phyloP scores from a whole-genome alignment of 176 grass and related monocot species.

The Paspalum vaginatum region DNA sequence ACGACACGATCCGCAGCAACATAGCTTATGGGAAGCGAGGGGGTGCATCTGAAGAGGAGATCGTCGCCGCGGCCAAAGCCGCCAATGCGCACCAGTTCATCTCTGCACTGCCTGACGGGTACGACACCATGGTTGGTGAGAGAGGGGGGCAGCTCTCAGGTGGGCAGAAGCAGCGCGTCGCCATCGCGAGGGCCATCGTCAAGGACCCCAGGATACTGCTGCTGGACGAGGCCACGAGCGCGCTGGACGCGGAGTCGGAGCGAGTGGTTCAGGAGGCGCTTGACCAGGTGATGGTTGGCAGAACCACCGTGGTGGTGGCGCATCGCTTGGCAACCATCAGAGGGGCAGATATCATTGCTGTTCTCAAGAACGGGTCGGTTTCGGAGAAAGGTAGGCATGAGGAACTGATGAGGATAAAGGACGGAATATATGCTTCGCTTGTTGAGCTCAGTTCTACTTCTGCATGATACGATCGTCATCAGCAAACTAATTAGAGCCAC shows the following conservation, averaged over 20 bases:
- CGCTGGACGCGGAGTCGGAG: conserved; percentile 66
- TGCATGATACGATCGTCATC: not conserved
- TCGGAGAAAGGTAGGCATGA: conserved; percentile 64
- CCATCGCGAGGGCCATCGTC: conserved; percentile 67
- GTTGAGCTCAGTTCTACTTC: conserved; percentile 50
- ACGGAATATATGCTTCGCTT: conserved; percentile 64
- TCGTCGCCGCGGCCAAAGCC: conserved; percentile 50
- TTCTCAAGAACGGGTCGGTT: conserved; percentile 55
- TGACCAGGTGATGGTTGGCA: conserved; percentile 54
- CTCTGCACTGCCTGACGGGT: conserved; percentile 58
- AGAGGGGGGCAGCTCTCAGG: conserved; percentile 73
- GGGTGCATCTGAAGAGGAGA: conserved; percentile 62
- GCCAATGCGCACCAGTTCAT: conserved; percentile 62
- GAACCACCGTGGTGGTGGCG: conserved; percentile 61
- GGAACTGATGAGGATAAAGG: conserved; percentile 45
- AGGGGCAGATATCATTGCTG: conserved; percentile 54
- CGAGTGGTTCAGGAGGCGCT: conserved; percentile 69
- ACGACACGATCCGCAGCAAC: conserved; percentile 69
- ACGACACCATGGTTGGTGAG: conserved; percentile 62
- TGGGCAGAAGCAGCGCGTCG: conserved; percentile 78
- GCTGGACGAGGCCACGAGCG: conserved; percentile 75
- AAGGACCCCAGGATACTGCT: conserved; percentile 69
- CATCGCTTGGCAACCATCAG: conserved; percentile 65
- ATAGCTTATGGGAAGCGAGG: conserved; percentile 81
- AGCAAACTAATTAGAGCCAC: not conserved